Base-by-base conservation (phyloP, 768 basidiomycete species). In the Agrocybe pediades region DNA sequence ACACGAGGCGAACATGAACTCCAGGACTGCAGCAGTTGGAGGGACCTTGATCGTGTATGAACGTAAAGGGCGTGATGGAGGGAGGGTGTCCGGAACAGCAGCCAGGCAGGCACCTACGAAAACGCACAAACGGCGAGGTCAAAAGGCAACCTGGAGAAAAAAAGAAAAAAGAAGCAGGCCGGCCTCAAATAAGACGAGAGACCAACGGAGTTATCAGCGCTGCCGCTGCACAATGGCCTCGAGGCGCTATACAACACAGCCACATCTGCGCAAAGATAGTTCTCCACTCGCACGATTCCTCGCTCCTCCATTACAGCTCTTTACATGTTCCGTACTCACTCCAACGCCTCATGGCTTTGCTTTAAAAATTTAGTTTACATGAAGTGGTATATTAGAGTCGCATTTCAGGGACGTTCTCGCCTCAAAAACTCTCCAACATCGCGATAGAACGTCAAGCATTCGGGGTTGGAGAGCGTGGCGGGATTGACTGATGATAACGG, bases 401-500 rank as follows among this genome's bases (percentile, higher is more conserved):
- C 41, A 42, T 39, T 65, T 54, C 63, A 41, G 56, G 67, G 25
- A n/a, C 75, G 72, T 63, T 85, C 83, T 51, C 57, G 67, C 46
- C 84, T 71, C 65, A 88, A 65, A 46, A 43, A 53, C 46, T 72
- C 64, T 36, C 88, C 86, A 46, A 84, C 67, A n/a, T 74, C 69
- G 40, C 65, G 80, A 70, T 87, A 92, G 58, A 81, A 81, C 6
- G 65, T 71, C 44, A 92, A 75, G 68, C 87, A 89, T 58, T 83
- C 84, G 16, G 90, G 86, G 67, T 92, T 92, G 27, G 80, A 74
- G 57, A 93, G 65, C 15, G 89, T 92, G 27, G 87, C 78, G 16
- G 80, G 81, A 65, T 92, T 92, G 42, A 91, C 83, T 54, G 72
- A 81, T 30, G 80, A 77, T 46, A 87, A 59, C n/a, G 83, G 75